A percentile compares a stretch with the other conserved stretches of the same genome.
These are phyloP conservation scores for Coprinellus aureogranulatus DNA, from an alignment of 768 basidiomycete genomes.

Conservation along the genomic window DNA sequence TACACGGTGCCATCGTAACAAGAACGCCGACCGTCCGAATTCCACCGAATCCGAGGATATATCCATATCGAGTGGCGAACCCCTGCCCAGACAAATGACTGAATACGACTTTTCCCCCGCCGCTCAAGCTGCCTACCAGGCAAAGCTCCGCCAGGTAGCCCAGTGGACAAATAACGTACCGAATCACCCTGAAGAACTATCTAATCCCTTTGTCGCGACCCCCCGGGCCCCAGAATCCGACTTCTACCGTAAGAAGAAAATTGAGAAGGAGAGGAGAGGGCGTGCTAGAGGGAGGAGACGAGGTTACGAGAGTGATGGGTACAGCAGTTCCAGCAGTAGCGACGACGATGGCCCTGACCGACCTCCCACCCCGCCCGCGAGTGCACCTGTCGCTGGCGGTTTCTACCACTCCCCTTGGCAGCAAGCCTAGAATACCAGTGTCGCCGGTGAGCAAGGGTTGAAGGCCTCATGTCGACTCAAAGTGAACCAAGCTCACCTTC, in stretches of 20 bases:
- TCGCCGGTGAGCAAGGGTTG: too few species aligned
- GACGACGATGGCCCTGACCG: neutral
- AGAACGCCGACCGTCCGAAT: too few species aligned
- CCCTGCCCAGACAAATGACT: neutral
- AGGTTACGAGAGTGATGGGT: neutral
- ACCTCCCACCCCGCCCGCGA: neutral
- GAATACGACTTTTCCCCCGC: neutral
- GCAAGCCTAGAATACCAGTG: too few species aligned
- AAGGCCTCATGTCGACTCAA: too few species aligned
- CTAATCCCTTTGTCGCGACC: neutral
- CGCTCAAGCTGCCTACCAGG: neutral
- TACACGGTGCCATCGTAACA: too few species aligned
- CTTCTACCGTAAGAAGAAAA: neutral
- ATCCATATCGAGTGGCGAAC: too few species aligned
- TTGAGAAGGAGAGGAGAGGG: neutral
- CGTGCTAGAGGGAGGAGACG: neutral
- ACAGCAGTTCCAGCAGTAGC: neutral
- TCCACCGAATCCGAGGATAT: too few species aligned
- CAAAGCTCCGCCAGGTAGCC: neutral
- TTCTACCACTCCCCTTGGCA: neutral
- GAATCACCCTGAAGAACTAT: neutral
- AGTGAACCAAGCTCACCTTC: too few species aligned
- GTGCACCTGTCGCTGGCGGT: neutral
- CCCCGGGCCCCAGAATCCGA: neutral
- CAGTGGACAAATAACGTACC: neutral